Conservation (phyloP, 2,329 filamentous ascomycete species). For the Microcyclosporella mali region DNA sequence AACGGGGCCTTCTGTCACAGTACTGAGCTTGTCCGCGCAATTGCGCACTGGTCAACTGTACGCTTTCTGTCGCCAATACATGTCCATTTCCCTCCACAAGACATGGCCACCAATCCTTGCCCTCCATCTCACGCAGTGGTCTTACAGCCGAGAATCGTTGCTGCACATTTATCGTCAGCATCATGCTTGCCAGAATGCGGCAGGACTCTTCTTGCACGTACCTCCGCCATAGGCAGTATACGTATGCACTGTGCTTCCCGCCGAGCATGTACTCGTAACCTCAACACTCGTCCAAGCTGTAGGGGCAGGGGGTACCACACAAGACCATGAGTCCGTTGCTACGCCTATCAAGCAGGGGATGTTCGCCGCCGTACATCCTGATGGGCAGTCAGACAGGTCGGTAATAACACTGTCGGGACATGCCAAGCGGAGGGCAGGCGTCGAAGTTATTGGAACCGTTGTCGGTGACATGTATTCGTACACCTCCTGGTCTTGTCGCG, state of each 20-base stretch:
- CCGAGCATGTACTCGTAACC: constrained; percentile 12
- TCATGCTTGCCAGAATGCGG: too few species aligned
- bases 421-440: background rate
- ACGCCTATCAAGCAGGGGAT: constrained; percentile 9
- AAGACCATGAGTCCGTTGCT: constrained; percentile 10
- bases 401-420: constrained; percentile 8
- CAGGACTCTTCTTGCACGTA: too few species aligned
- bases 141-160: too few species aligned
- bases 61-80: too few species aligned
- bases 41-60: too few species aligned
- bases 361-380: constrained; percentile 5
- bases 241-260: background rate
- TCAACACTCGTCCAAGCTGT: constrained; percentile 9
- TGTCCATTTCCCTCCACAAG: too few species aligned
- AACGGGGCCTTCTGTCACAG: too few species aligned
- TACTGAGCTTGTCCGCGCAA: too few species aligned
- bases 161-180: too few species aligned
- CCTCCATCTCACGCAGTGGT: too few species aligned
- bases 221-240: constrained; percentile 1
- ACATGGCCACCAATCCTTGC: too few species aligned
- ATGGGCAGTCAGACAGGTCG: constrained; percentile 7
- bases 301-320: background rate
- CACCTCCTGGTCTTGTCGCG: constrained; percentile 2
- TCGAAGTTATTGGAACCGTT: background rate
- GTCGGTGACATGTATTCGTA: constrained; percentile 7